Base-by-base conservation (phyloP, 768 basidiomycete genomes). In the Suillus lakei region DNA sequence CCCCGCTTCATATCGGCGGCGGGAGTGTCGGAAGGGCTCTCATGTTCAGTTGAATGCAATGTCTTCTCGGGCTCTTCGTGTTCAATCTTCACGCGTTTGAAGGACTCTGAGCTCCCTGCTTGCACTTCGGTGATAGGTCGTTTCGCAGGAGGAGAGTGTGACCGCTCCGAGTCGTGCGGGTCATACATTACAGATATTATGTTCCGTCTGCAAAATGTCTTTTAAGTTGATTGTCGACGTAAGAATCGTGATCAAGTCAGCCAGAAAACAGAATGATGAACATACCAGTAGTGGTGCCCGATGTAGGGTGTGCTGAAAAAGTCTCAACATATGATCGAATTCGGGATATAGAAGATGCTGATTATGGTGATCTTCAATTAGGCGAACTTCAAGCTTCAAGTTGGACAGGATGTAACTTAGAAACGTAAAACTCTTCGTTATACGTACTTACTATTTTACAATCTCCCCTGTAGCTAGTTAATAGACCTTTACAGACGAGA, bases 51-150 rank as follows among this genome's bases (percentile, higher is more conserved):
- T 32, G 43, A 18, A 32, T 51, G 26, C 6, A 13, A 28, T 12
- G 9, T 64, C 28, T 67, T 59, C n/a, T 63, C 58, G 2, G 41
- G 15, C 7, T 60, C 50, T 12, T 55, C 32, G 1, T 65, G 61
- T 13, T 65, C 67, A 38, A 66, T n/a, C 62, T 43, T 73, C 10
- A 26, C 28, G 34, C 66, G 68, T 51, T 75, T 73, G 43, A 16
- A 26, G 1, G 44, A 44, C 21, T 66, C 65, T 12, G 64, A 46
- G 7, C 61, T 23, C n/a, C 59, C 13, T 12, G 63, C 54, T 38
- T 51, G 44, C 48, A n/a, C 38, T 4, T 66, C 64, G 53, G 13
- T n/a, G 54, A 41, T 39, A 3, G 16, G 43, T 56, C 66, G 67
- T 55, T 68, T 73, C 48, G 61, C n/a, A 32, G 41, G 67, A 26